Conservation (phyloP, 73 alveolate species). For the Paramecium pentaurelia region DNA sequence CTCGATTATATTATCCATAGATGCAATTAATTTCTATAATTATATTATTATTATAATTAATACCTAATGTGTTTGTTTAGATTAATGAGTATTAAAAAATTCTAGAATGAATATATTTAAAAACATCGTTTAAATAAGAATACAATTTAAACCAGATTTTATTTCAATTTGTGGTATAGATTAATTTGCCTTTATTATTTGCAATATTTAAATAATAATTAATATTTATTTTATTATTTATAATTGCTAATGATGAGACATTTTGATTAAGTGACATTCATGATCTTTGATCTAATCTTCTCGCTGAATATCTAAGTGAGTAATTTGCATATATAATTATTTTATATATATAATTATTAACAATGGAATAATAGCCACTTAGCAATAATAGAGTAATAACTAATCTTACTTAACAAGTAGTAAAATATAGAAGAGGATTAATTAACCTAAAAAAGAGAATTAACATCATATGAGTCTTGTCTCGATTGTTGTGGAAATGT, state of each 20-base stretch:
- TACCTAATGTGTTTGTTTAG: not conserved
- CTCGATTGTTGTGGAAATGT: slow-evolving; percentile 22
- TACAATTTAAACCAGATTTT: not conserved
- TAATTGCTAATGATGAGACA: not conserved
- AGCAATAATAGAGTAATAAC: not conserved
- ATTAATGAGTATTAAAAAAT: not conserved
- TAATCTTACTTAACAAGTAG: not conserved
- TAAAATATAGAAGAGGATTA: not conserved
- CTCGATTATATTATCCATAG: not conserved
- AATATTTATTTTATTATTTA: not conserved
- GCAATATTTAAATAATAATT: not conserved
- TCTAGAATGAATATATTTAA: not conserved
- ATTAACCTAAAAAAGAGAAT: not conserved
- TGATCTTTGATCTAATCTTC: not conserved
- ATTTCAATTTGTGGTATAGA: not conserved
- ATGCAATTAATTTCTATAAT: not conserved
- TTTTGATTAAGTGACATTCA: not conserved
- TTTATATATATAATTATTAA: not conserved
- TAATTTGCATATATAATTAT: not conserved
- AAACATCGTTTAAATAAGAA: not conserved
- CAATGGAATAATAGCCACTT: not conserved
- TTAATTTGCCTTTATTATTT: not conserved
- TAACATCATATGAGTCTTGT: not conserved
- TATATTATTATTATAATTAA: not conserved
- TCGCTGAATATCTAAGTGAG: not conserved